A percentile compares a stretch with the other conserved stretches of the same genome.
phyloP scores from a whole-genome alignment of 169 alveolate genomes.

The Plasmodium gallinaceum region DNA sequence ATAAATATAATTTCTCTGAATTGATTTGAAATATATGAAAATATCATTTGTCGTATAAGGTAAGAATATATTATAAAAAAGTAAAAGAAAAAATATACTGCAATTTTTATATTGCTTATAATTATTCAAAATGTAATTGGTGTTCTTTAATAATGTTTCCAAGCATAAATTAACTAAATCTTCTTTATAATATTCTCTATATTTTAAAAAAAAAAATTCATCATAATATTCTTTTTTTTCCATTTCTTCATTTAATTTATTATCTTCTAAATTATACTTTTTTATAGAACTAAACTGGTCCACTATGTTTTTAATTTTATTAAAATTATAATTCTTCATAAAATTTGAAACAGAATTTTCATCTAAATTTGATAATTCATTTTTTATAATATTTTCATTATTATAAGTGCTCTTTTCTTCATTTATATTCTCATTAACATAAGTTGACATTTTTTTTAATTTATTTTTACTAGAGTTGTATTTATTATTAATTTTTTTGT shows the following conservation, averaged over 20 bases:
- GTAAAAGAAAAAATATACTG: conserved; percentile 49
- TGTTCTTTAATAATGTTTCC: conserved; percentile 59
- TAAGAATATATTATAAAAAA: conserved; percentile 58
- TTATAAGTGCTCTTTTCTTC: not conserved
- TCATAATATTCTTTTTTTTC: conserved; percentile 66
- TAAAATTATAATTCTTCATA: not conserved
- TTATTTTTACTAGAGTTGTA: too few species aligned
- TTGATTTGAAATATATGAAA: conserved; percentile 31
- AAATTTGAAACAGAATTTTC: not conserved
- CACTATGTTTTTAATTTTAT: conserved; percentile 30
- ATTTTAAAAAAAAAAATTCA: conserved; percentile 52
- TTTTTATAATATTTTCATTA: conserved; percentile 3
- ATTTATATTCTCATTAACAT: not conserved
- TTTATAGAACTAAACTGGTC: conserved; percentile 42
- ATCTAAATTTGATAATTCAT: not conserved
- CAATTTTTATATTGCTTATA: conserved; percentile 72
- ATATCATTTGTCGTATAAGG: conserved; percentile 56
- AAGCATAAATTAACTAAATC: conserved; percentile 54
- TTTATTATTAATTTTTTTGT: too few species aligned
- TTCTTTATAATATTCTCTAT: conserved; percentile 74
- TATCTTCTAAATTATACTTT: conserved; percentile 16
- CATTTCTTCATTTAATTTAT: conserved; percentile 33
- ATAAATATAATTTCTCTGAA: conserved; percentile 31
- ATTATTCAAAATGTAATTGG: conserved; percentile 61
- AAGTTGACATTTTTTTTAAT: too few species aligned